Conservation (phyloP, 805 yeast species). For the Saccharomycopsis fodiens region DNA sequence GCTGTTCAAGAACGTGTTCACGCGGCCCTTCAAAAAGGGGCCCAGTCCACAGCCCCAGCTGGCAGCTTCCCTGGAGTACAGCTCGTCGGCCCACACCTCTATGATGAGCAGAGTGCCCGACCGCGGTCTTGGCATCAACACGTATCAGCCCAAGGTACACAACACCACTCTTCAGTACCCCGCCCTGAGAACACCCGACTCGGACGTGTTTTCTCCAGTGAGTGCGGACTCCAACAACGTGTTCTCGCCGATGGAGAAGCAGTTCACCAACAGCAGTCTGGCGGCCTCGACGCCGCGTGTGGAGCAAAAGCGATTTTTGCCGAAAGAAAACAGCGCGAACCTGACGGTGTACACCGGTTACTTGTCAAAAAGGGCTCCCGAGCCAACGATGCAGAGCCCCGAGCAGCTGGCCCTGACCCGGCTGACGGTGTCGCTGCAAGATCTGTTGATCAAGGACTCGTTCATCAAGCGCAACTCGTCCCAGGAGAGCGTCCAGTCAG, state of each 20-base stretch:
- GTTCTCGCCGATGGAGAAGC: constrained; percentile 3
- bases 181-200: neutral
- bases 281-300: neutral
- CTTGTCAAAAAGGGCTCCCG: constrained; percentile 12
- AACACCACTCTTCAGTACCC: neutral
- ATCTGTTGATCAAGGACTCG: neutral
- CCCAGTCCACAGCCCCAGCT: neutral
- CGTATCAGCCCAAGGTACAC: neutral
- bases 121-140: neutral
- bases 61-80: neutral
- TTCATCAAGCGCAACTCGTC: neutral
- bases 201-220: constrained; percentile 10
- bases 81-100: neutral
- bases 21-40: constrained; percentile 15
- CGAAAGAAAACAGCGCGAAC: constrained; percentile 1
- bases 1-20: constrained; percentile 11
- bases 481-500: too few relatives aligned
- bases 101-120: neutral
- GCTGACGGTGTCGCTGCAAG: neutral
- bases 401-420: neutral
- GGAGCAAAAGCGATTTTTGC: neutral
- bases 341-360: constrained; percentile 18
- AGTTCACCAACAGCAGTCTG: neutral
- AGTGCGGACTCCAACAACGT: neutral
- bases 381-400: neutral